Evolutionary conservation across 1,284 basidiomycete genomes (phyloP), one percentile per base, ranked within the genome.

Genomic region (Cystobasidium pallidum): DNA sequence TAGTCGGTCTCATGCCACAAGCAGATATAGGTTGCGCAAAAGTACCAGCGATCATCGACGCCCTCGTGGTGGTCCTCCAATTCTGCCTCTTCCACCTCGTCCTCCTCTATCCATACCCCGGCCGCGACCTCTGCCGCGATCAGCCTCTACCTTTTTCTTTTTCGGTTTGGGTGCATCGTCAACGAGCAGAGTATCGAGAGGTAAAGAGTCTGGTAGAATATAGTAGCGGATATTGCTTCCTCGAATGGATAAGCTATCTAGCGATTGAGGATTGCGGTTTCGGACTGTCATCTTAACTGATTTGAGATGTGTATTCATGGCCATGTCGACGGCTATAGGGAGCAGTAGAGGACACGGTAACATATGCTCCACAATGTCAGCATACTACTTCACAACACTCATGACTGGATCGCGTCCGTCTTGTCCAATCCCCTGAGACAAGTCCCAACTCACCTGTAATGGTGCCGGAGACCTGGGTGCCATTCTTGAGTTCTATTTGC

Each of bases 141-240:
- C 70, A 39, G 62, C 72, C 13, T 54, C 73, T 11, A 61, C 64
- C 64, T 74, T 74, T 63, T 71, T 74, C 78, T 88, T 89, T 80
- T 96, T 97, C 19, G 95, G 93, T 82, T 96, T 95, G 4, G 95
- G 95, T 36, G 94, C 92, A 80, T 99, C 96, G 81, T 99, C 95
- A 26, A 99, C 94, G 6, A 99, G 86, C 10, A 99, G 86, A 4
- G 94, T 97, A 82, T 99, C 95, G 72, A 99, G 85, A 0, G 95
- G 96, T 3, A 99, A 85, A 0, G 94, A 93, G 82, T 99, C 95
- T 13, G 96, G 95, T 24, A 99, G 88, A 75, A 97, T 89, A 82
- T 92, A 96, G 82, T 94, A 94, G 55, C 92, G 81, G 79, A 86
- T 79, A 81, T 91, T 82, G 95, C 88, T 80, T 61, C 77, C 76